Evolutionary conservation across 2,329 filamentous ascomycete genomes (phyloP), one percentile per base, ranked within the genome.

Genomic region (Apiospora sp.): DNA sequence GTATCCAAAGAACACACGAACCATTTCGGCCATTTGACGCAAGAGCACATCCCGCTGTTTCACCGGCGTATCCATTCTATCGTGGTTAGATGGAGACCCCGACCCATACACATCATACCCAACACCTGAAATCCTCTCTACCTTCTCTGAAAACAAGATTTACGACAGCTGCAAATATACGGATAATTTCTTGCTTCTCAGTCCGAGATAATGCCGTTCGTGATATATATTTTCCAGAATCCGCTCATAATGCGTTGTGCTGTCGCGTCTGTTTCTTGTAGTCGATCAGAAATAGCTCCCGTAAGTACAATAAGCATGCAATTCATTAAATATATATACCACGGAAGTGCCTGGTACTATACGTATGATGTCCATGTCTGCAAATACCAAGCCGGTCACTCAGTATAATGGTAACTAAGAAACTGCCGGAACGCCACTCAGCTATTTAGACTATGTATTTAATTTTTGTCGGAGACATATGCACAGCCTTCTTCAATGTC

Each of bases 81-180:
- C 34, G 58, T 64, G 54, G 54, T 61, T 22, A 61, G 54, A 61
- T n/a, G 54, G 54, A 37, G 54, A 34, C 54, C 30, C 27, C 14
- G 30, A 34, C 16, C 51, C 14, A 58, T 49, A 30, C n/a, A 61
- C 30, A n/a, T 27, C 37, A 41, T 41, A 10, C 10, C 10, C 10
- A 41, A 61, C 37, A 37, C 22, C 30, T n/a, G 30, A 61, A 37
- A 19, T 37, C 5, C 54, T 61, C 54, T 61, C 54, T n/a, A 13
- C 49, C 22, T 51, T 4, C 48, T 12, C 10, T 10, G 22, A 61
- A 61, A 37, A 37, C 30, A 61, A 22, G 30, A 13, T n/a, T 13
- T 13, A n/a, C 22, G 13, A 64, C 19, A 10, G 12, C 8, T 41
- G 34, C 10, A 24, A 10, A 34, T 49, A n/a, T 10, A 12, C 10